A percentile compares a stretch with the other conserved stretches of the same genome.
These are phyloP conservation scores for Artemisia argyi DNA, from an alignment of 129 eudicot genomes.

Conservation along the genomic window DNA sequence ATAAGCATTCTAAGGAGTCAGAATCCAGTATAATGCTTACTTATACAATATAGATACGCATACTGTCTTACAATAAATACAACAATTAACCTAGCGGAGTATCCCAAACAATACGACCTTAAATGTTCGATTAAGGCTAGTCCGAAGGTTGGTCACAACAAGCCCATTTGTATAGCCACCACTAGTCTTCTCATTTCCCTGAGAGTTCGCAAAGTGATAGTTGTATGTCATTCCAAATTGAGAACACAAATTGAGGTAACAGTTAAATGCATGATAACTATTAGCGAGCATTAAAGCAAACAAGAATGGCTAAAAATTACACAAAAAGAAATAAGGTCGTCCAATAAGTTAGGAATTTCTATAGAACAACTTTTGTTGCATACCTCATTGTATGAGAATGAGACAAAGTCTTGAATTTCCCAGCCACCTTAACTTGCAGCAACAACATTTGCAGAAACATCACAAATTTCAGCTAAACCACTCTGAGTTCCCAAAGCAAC, in stretches of 20 bases:
- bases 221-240: constrained; percentile 17
- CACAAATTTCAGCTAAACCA: constrained; percentile 82
- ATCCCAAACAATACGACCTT: too few species aligned
- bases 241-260: constrained; percentile 3
- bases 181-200: constrained; percentile 88
- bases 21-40: too few species aligned
- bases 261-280: constrained; percentile 5
- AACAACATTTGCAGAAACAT: constrained; percentile 90
- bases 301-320: neutral
- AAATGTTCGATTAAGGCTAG: constrained; percentile 90
- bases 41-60: too few species aligned
- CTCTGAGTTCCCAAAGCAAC: constrained; percentile 98
- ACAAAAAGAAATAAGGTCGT: neutral
- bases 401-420: constrained; percentile 93
- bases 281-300: neutral
- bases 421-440: constrained; percentile 95
- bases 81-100: too few species aligned
- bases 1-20: too few species aligned
- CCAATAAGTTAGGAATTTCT: constrained; percentile 5
- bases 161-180: constrained; percentile 93
- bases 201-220: constrained; percentile 28
- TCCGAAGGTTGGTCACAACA: constrained; percentile 90
- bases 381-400: constrained; percentile 91
- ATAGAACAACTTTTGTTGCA: constrained; percentile 5
- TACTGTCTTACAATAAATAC: too few species aligned